These are phyloP conservation scores for Penicillium soppii DNA, from an alignment of 495 filamentous ascomycete species.

Conservation along the genomic window DNA sequence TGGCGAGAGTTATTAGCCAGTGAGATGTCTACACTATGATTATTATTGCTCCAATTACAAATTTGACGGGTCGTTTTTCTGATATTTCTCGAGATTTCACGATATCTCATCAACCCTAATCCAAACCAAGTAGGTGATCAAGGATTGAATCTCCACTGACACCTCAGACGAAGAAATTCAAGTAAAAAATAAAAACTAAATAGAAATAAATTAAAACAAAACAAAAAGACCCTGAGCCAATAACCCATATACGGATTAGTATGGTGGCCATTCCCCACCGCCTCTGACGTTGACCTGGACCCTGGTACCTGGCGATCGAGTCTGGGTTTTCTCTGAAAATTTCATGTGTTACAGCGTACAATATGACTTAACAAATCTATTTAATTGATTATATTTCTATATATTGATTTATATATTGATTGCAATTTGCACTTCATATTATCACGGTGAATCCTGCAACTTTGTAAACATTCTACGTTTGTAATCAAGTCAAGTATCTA, in stretches of 20 bases:
- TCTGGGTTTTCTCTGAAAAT: too few relatives aligned
- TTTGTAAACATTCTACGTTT: not conserved
- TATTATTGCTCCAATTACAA: not conserved
- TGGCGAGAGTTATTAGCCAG: too few relatives aligned
- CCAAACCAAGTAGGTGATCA: not conserved
- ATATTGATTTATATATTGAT: too few relatives aligned
- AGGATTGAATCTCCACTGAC: not conserved
- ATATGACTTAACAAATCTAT: too few relatives aligned
- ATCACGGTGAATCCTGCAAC: too few relatives aligned
- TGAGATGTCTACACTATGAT: not conserved
- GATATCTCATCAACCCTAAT: not conserved
- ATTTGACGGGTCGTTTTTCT: not conserved
- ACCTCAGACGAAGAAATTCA: too few relatives aligned
- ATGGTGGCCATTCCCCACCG: constrained; percentile 2
- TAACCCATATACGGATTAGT: not conserved
- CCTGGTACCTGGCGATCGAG: constrained; percentile 25
- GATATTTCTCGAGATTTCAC: not conserved
- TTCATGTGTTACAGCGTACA: too few relatives aligned
- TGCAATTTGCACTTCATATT: too few relatives aligned
- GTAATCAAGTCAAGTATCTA: not conserved
- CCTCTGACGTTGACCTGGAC: constrained; percentile 24
- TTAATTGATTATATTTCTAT: too few relatives aligned
- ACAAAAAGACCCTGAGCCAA: constrained; percentile 3
- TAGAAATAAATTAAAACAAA: too few relatives aligned
- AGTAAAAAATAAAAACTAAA: too few relatives aligned